phyloP scores from a whole-genome alignment of 805 yeast genomes.

The Candida schatavii region DNA sequence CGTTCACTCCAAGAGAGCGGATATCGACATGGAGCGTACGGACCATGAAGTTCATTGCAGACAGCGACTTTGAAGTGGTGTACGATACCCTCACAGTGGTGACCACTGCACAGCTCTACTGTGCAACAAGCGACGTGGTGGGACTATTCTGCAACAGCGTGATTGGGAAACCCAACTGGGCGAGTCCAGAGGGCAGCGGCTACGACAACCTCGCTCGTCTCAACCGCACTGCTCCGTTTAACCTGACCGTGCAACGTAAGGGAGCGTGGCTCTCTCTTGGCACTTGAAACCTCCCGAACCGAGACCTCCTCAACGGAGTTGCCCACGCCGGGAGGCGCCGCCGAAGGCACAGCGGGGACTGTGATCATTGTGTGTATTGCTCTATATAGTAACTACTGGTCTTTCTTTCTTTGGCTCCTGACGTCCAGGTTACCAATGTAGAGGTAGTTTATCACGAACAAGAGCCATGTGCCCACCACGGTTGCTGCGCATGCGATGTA shows the following conservation, averaged over 20 bases:
- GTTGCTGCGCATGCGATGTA: slow-evolving; percentile 69
- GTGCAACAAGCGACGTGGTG: slow-evolving; percentile 23
- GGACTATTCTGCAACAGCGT: slow-evolving; percentile 17
- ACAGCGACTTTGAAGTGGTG: slow-evolving; percentile 10
- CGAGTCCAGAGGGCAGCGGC: slow-evolving; percentile 16
- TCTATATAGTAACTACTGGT: no score
- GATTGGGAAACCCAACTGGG: slow-evolving; percentile 19
- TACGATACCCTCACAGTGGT: slow-evolving; percentile 10
- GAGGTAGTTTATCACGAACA: slow-evolving; percentile 68
- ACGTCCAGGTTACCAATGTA: slow-evolving; percentile 32
- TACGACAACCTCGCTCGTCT: slow-evolving; percentile 7
- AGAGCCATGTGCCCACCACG: slow-evolving; percentile 74
- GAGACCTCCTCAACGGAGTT: background rate
- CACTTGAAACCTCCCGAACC: background rate
- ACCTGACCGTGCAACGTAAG: no score
- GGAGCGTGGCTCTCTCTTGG: no score
- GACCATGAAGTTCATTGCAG: slow-evolving; percentile 8
- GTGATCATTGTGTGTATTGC: no score
- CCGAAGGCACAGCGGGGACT: no score
- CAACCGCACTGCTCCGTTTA: background rate
- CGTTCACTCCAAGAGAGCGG: slow-evolving; percentile 12
- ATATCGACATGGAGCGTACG: slow-evolving; percentile 11
- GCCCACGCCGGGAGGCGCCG: no score
- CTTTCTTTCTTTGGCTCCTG: slow-evolving; percentile 29
- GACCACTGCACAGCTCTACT: slow-evolving; percentile 11